A percentile compares a stretch with the other conserved stretches of the same genome.
phyloP scores from a whole-genome alignment of 1,284 basidiomycete genomes.

The Taiwanofungus camphoratus region DNA sequence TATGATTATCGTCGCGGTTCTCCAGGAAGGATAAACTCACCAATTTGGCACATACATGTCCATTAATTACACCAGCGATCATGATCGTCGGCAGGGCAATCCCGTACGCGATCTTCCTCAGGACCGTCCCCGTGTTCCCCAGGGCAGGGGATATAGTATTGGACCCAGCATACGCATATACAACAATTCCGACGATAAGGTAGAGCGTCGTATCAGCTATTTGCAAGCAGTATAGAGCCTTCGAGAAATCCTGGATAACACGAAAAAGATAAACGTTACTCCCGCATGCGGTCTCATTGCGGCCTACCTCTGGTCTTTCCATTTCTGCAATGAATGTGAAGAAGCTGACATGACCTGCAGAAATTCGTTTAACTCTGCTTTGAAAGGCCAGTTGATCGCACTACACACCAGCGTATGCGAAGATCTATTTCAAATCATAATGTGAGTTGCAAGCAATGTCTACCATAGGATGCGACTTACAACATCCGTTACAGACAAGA shows the following conservation, averaged over 20 bases:
- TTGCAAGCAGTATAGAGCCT: slow-evolving; percentile 26
- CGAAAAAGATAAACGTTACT: neutral
- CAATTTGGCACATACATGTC: slow-evolving; percentile 30
- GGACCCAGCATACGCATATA: slow-evolving; percentile 25
- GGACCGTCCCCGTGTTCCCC: slow-evolving; percentile 24
- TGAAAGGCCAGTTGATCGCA: slow-evolving; percentile 23
- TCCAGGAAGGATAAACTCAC: slow-evolving; percentile 2
- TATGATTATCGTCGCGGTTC: too few relatives aligned
- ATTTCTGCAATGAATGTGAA: slow-evolving; percentile 55
- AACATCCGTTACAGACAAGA: slow-evolving; percentile 49
- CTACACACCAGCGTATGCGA: slow-evolving; percentile 43
- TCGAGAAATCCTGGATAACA: slow-evolving; percentile 24
- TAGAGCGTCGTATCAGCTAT: slow-evolving; percentile 28
- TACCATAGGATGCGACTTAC: slow-evolving; percentile 23
- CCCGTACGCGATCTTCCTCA: slow-evolving; percentile 26
- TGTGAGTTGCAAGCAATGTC: neutral
- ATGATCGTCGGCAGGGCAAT: slow-evolving; percentile 30
- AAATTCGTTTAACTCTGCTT: neutral
- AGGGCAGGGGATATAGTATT: slow-evolving; percentile 26
- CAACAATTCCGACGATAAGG: slow-evolving; percentile 28
- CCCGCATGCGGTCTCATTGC: neutral
- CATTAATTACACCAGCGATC: slow-evolving; percentile 29
- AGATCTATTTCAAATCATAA: slow-evolving; percentile 31
- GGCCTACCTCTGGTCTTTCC: slow-evolving; percentile 34
- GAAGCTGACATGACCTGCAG: slow-evolving; percentile 33